Conservation (phyloP, 1,284 basidiomycete species). For the Agaricales sp. region DNA sequence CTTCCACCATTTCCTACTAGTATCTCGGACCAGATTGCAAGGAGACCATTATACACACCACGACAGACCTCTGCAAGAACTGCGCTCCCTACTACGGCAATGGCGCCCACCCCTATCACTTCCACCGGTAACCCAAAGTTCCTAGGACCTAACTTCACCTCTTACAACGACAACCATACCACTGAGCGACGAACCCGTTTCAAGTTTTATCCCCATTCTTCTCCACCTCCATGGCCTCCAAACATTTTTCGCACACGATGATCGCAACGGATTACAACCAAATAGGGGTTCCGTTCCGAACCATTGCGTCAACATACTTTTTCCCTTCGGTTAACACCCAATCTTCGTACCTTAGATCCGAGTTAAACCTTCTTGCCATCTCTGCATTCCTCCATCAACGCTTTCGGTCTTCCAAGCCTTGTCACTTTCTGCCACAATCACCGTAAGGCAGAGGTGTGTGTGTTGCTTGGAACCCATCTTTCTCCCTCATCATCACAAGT, state of each 20-base stretch:
- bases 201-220: too few relatives aligned
- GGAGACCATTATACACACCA: slow-evolving; percentile 44
- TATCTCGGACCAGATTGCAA: slow-evolving; percentile 58
- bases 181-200: too few relatives aligned
- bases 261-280: too few relatives aligned
- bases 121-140: too few relatives aligned
- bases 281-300: too few relatives aligned
- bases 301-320: too few relatives aligned
- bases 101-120: slow-evolving; percentile 30
- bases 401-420: neutral
- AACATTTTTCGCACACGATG: too few relatives aligned
- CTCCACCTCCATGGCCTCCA: too few relatives aligned
- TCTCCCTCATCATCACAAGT: neutral
- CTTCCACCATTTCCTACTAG: slow-evolving; percentile 33
- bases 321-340: too few relatives aligned
- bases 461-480: neutral
- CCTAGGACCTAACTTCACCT: slow-evolving; percentile 23
- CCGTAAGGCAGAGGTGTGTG: neutral
- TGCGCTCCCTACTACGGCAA: neutral
- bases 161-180: slow-evolving; percentile 10
- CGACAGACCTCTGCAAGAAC: slow-evolving; percentile 18
- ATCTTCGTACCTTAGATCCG: neutral
- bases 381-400: neutral
- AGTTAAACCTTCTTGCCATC: neutral
- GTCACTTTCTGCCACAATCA: neutral